Base-by-base conservation (phyloP, 2,329 filamentous ascomycete genomes). In the Taxawa tesnikishii region DNA sequence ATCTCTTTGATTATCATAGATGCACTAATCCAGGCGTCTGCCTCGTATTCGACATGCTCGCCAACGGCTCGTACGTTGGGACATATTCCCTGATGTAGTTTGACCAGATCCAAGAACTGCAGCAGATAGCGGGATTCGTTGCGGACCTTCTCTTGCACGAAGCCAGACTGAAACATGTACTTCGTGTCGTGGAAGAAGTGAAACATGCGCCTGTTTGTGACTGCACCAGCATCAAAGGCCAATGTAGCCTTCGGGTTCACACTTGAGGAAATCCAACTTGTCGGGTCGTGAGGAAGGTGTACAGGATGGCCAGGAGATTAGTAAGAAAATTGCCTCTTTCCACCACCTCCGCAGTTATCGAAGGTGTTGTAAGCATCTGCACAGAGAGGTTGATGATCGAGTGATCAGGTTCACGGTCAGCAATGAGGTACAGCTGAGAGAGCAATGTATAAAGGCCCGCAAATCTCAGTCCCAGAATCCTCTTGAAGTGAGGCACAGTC, bases 301-400 rank as follows among this genome's bases (percentile, higher is more conserved):
- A 98, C 1, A 98, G 65, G 39, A 98, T 98, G 10, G 90, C 85
- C 70, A 96, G 81, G 24, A 98, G 68, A 44, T 84, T 94, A 6
- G 85, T 94, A 42, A 98, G 65, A 50, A 98, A 98, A 54, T 98
- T 98, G 16, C 87, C 88, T 28, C 85, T 74, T 48, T 94, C 83
- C 6, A 98, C 84, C 30, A 96, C 82, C 57, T 98, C 92, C 27
- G 85, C 82, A 0, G 88, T 96, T 43, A 98, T 96, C 0, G 88
- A 93, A 2, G 90, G 87, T 0, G 90, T 94, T 0, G 90, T 98
- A 40, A 98, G 65, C 74, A 98, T 92, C 52, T 98, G 90, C 17
- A 96, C 64, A 4, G 88, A 96, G 23, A 98, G 73, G 51, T 94
- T 94, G 65, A 98, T 94, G 50, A 98, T 96, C 8, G 88, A 96